Evolutionary conservation across 2,329 filamentous ascomycete species (phyloP).

Genomic region (Colletotrichum lupini): DNA sequence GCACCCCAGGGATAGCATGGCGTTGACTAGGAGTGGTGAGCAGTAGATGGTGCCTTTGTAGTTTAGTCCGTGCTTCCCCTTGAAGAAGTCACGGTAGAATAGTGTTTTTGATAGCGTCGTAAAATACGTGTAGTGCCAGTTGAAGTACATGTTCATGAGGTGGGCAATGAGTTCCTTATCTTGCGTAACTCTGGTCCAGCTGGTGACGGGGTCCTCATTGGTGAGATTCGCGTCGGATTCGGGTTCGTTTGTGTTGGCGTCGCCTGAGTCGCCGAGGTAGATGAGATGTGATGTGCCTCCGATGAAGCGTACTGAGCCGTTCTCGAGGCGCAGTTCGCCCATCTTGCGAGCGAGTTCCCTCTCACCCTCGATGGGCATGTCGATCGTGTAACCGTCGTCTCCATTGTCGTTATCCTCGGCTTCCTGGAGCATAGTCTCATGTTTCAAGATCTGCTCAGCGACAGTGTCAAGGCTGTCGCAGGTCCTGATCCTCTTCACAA

Average conservation of each 20-base stretch:
- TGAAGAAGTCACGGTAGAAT: constrained; percentile 87
- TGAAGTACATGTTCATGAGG: constrained; percentile 97
- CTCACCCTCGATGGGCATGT: constrained; percentile 68
- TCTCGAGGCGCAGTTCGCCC: constrained; percentile 88
- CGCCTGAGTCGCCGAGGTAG: constrained; percentile 70
- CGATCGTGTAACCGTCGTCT: constrained; percentile 52
- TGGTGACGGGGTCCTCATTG: constrained; percentile 77
- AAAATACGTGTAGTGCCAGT: constrained; percentile 97
- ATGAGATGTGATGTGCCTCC: constrained; percentile 95
- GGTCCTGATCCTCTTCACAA: constrained; percentile 88
- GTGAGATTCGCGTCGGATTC: constrained; percentile 58
- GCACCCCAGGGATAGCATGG: constrained; percentile 91
- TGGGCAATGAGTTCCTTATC: constrained; percentile 85
- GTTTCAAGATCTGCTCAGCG: constrained; percentile 63
- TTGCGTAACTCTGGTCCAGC: constrained; percentile 88
- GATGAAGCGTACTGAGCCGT: constrained; percentile 90
- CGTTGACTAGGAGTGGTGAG: constrained; percentile 89
- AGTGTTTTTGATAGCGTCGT: constrained; percentile 87
- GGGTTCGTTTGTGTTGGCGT: constrained; percentile 51
- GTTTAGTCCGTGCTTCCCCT: constrained; percentile 69
- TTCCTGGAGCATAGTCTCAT: constrained; percentile 48
- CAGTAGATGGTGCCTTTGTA: constrained; percentile 78
- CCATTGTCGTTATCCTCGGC: constrained; percentile 53
- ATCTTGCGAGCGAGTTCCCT: constrained; percentile 90
- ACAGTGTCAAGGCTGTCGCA: constrained; percentile 76